A percentile compares a stretch with the other conserved stretches of the same genome.
phyloP scores from a whole-genome alignment of 2,329 filamentous ascomycete species.

The Ophiostoma fasciatum region DNA sequence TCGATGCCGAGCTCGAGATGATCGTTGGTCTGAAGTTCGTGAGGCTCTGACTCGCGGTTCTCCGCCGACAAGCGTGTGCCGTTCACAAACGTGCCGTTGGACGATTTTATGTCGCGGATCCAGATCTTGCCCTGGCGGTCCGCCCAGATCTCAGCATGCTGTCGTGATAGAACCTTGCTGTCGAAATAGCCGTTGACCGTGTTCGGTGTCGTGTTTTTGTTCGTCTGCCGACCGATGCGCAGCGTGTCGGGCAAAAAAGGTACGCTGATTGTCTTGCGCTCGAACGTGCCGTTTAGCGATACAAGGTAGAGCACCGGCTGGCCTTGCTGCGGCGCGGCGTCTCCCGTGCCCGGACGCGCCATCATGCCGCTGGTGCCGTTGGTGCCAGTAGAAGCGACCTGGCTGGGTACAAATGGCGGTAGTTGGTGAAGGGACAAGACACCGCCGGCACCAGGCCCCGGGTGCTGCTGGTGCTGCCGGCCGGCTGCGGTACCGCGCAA shows the following conservation, averaged over 20 bases:
- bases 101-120: conserved; percentile 96
- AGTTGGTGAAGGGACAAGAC: conserved; percentile 22
- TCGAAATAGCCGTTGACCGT: conserved; percentile 91
- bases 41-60: conserved; percentile 90
- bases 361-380: conserved; percentile 28
- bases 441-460: conserved; percentile 28
- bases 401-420: conserved; percentile 22
- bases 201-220: conserved; percentile 87
- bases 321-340: conserved; percentile 34
- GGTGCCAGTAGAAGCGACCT: conserved; percentile 15
- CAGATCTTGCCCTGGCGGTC: conserved; percentile 72
- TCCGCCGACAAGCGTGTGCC: conserved; percentile 79
- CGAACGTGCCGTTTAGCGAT: conserved; percentile 91
- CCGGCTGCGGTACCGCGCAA: conserved; percentile 22
- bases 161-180: conserved; percentile 89
- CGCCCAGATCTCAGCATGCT: conserved; percentile 96
- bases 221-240: conserved; percentile 89
- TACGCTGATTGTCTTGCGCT: conserved; percentile 88
- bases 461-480: conserved; percentile 21
- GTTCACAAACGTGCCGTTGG: conserved; percentile 97
- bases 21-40: conserved; percentile 82
- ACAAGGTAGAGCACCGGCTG: conserved; percentile 73
- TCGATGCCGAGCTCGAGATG: conserved; percentile 93
- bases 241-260: conserved; percentile 90
- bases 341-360: conserved; percentile 52